These are phyloP conservation scores for Pseudozyma sp. DNA, from an alignment of 1,284 basidiomycete genomes.

Conservation along the genomic window DNA sequence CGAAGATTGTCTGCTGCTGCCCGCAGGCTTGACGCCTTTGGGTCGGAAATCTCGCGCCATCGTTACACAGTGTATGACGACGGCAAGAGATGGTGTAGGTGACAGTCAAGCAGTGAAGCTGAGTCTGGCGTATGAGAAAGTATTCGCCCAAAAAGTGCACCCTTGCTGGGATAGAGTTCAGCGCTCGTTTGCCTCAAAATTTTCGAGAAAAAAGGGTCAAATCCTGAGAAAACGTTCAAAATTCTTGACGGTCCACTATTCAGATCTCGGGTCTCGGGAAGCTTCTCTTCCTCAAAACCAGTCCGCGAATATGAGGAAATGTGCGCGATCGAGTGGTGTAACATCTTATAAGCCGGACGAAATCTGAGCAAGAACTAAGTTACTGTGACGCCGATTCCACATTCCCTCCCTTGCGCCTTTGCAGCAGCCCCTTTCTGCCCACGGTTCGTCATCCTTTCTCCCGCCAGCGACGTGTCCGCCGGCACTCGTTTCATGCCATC, in stretches of 20 bases:
- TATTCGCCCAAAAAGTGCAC: background rate
- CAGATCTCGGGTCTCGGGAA: slow-evolving; percentile 10
- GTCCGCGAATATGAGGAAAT: background rate
- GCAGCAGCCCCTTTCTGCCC: slow-evolving; percentile 6
- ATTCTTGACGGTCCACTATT: background rate
- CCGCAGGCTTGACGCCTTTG: slow-evolving; percentile 35
- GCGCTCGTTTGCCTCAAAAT: slow-evolving; percentile 10
- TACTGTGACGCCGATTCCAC: slow-evolving; percentile 1
- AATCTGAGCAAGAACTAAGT: background rate
- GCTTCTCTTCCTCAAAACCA: background rate
- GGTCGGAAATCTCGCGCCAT: slow-evolving; percentile 61
- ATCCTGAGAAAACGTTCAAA: background rate
- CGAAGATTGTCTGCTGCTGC: slow-evolving; percentile 4
- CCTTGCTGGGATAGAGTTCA: slow-evolving; percentile 2
- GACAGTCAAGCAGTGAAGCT: slow-evolving; percentile 2
- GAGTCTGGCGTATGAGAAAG: background rate
- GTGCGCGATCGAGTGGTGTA: background rate
- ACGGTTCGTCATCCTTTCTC: background rate
- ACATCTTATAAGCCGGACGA: background rate
- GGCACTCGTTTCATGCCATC: no score
- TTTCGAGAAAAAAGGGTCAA: slow-evolving; percentile 14
- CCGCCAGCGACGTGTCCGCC: background rate
- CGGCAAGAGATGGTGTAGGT: background rate
- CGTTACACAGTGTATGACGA: slow-evolving; percentile 13
- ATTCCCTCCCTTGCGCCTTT: slow-evolving; percentile 11